phyloP scores from a whole-genome alignment of 305 asterid genomes.

The Nicotiana rustica region DNA sequence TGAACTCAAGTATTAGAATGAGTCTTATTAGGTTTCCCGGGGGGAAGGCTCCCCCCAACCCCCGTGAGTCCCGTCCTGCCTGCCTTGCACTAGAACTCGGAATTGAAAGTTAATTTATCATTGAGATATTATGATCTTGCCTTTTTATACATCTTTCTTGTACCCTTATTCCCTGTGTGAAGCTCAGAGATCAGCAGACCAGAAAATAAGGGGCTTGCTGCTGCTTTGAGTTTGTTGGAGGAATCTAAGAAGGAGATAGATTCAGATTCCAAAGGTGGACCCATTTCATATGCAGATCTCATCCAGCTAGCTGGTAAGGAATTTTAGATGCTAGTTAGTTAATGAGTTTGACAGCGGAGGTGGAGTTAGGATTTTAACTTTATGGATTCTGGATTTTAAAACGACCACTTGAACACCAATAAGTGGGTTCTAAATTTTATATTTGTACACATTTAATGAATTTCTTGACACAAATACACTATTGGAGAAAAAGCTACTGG shows the following conservation, averaged over 20 bases:
- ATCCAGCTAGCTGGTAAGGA: slow-evolving; percentile 76
- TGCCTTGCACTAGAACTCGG: no score
- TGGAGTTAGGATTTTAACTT: no score
- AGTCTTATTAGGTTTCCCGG: no score
- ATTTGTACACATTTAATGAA: no score
- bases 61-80: no score
- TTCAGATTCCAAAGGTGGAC: slow-evolving; percentile 80
- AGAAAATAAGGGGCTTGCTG: slow-evolving; percentile 81
- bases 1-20: no score
- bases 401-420: no score
- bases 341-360: neutral
- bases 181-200: slow-evolving; percentile 98
- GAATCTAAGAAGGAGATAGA: slow-evolving; percentile 88
- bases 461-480: no score
- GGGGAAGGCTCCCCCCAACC: no score
- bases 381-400: no score
- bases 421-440: no score
- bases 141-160: slow-evolving; percentile 39
- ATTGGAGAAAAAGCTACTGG: no score
- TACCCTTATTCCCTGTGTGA: slow-evolving; percentile 56
- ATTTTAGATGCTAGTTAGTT: slow-evolving; percentile 16
- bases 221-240: slow-evolving; percentile 74
- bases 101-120: neutral
- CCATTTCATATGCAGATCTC: slow-evolving; percentile 89
- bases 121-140: neutral